These are phyloP conservation scores for Neocallimastix lanati DNA, from an alignment of 192 early-diverging fungal genomes.

Conservation along the genomic window DNA sequence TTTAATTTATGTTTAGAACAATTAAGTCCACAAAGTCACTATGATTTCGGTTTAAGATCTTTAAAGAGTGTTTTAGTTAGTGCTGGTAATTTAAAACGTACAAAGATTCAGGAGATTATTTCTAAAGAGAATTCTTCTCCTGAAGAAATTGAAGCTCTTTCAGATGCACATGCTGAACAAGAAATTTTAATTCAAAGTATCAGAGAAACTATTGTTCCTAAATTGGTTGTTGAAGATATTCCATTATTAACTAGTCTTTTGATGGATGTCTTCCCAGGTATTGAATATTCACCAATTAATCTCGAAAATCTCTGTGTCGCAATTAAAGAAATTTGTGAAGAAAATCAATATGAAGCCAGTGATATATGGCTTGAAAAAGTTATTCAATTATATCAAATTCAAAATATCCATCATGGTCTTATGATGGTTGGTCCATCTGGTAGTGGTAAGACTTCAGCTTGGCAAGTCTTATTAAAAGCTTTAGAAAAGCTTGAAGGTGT, in stretches of 20 bases:
- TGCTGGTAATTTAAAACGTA: conserved; percentile 96
- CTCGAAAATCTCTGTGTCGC: conserved; percentile 53
- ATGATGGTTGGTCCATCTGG: conserved; percentile 99
- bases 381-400: conserved; percentile 94
- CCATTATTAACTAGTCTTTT: conserved; percentile 62
- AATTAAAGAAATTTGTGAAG: conserved; percentile 54
- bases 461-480: conserved; percentile 79
- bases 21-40: conserved; percentile 88
- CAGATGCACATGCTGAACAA: conserved; percentile 60
- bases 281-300: conserved; percentile 62
- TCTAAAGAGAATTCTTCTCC: conserved; percentile 11
- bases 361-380: conserved; percentile 90
- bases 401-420: conserved; percentile 92
- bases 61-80: conserved; percentile 97
- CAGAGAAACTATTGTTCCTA: conserved; percentile 91
- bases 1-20: conserved; percentile 92
- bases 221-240: conserved; percentile 95
- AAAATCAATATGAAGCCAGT: conserved; percentile 53
- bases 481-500: conserved; percentile 71
- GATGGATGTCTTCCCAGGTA: conserved; percentile 84
- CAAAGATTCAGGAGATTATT: conserved; percentile 15
- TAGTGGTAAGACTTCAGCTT: conserved; percentile 85
- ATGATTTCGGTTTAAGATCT: conserved; percentile 96
- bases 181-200: conserved; percentile 90
- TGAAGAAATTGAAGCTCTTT: conserved; percentile 22